A percentile compares a stretch with the other conserved stretches of the same genome.
Conservation (phyloP, 768 basidiomycete species). For the Asterophora parasitica region DNA sequence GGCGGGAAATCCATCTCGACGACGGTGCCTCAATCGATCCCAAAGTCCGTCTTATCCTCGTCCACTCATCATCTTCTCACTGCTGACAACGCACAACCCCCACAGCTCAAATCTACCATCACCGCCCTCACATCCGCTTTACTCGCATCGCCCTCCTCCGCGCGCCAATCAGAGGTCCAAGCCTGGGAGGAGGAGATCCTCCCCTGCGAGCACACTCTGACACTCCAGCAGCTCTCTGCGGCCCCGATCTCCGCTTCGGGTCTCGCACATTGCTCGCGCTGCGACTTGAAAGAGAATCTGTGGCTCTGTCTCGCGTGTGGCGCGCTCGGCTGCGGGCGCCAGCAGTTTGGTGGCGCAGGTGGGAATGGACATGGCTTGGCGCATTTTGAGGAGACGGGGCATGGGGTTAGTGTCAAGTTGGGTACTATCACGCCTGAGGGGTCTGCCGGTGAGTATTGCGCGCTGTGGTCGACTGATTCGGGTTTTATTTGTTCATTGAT, state of each 20-base stretch:
- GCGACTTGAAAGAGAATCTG: constrained; percentile 85
- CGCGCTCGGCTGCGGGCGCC: constrained; percentile 81
- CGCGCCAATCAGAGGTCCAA: constrained; percentile 90
- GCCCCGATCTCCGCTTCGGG: constrained; percentile 54
- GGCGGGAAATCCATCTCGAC: constrained; percentile 41
- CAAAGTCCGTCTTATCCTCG: constrained; percentile 24
- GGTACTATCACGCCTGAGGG: constrained; percentile 98
- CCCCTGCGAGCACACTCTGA: constrained; percentile 76
- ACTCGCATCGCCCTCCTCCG: constrained; percentile 48
- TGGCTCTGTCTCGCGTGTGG: constrained; percentile 97
- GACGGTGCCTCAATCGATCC: constrained; percentile 31
- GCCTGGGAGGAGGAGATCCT: constrained; percentile 96
- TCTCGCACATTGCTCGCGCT: constrained; percentile 75
- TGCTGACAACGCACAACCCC: too few relatives aligned
- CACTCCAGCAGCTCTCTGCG: constrained; percentile 37
- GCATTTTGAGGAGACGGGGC: constrained; percentile 69
- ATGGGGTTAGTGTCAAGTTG: constrained; percentile 85
- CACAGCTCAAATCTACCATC: constrained; percentile 38
- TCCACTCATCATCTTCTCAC: background rate
- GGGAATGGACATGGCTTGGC: constrained; percentile 88
- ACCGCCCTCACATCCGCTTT: too few relatives aligned
- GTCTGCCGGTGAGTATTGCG: constrained; percentile 70
- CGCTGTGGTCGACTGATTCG: too few relatives aligned
- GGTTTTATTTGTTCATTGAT: too few relatives aligned
- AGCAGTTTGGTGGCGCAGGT: constrained; percentile 73